Base-by-base conservation (phyloP, 352 stramenopile genomes). In the Phytophthora pistaciae region DNA sequence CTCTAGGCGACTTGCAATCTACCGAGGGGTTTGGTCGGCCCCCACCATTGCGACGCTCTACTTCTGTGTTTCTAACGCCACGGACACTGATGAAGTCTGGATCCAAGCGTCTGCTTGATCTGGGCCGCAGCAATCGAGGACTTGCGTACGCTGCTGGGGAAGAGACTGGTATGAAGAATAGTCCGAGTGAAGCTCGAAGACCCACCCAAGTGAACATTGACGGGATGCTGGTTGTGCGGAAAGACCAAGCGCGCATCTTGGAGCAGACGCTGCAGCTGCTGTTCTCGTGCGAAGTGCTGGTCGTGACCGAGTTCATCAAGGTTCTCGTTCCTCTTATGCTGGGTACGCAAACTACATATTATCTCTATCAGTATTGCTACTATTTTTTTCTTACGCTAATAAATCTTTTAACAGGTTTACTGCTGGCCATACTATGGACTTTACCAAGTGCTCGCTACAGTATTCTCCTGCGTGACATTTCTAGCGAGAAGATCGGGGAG, bases 281-380 rank as follows among this genome's bases (percentile, higher is more conserved):
- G 3, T 83, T 78, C 62, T 71, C 58, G 7, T 77, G 70, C 61
- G 78, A 85, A 66, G 70, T 70, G 31, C 56, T 80, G 25, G 31
- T 80, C 31, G 64, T 85, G 44, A 56, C 60, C 20, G 72, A 81
- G 61, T 83, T 83, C 66, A 44, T 82, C 36, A 77, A 72, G 49
- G 76, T 74, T 20, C 20, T 85, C 33, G 63, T 83, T 21, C 78
- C 78, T 7, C 54, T 75, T 11, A 16, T 77, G 16, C n/a, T 58
- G 48, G 68, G 70, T 68, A 63, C 70, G 78, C 61, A 31, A 1
- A 49, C 16, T 49, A 9, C 25, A 27, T 18, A 21, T 13, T 49
- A 23, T 21, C 42, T 8, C n/a, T 6, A 0, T 3, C 42, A 21
- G 42, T 16, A 49, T 31, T 18, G n/a, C 46, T 27, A 27, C 75